phyloP scores from a whole-genome alignment of 345 rosid species.

The Boechera divaricarpa region DNA sequence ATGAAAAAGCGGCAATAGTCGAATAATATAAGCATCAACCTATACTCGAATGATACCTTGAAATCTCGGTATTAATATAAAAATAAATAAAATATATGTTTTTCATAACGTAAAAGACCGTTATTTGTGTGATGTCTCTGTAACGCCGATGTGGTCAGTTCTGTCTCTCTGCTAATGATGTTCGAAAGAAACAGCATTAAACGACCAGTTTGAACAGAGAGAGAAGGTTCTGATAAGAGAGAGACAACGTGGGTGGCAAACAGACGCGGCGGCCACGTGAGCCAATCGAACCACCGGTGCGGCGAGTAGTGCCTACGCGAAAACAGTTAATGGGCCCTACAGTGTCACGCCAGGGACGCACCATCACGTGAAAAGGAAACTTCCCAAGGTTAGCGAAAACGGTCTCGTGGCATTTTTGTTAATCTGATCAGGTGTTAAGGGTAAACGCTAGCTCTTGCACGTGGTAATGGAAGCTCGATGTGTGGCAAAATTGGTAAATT shows the following conservation, averaged over 20 bases:
- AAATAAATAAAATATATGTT: background rate
- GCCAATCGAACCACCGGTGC: constrained; percentile 41
- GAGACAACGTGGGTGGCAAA: constrained; percentile 42
- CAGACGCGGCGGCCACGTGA: constrained; percentile 42
- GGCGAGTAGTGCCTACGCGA: constrained; percentile 37
- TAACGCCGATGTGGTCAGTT: constrained; percentile 38
- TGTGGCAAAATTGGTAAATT: constrained; percentile 34
- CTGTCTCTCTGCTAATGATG: constrained; percentile 35
- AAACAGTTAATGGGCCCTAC: constrained; percentile 38
- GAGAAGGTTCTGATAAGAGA: constrained; percentile 43
- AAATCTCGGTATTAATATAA: background rate
- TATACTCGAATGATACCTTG: too few relatives aligned
- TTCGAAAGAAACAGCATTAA: constrained; percentile 38
- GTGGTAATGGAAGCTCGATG: constrained; percentile 17
- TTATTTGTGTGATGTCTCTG: constrained; percentile 35
- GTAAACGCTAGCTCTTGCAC: constrained; percentile 18
- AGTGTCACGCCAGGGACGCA: constrained; percentile 47
- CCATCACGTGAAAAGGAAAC: constrained; percentile 46
- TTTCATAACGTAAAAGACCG: constrained; percentile 32
- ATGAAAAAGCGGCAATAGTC: too few relatives aligned
- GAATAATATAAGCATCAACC: too few relatives aligned
- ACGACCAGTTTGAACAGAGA: constrained; percentile 47
- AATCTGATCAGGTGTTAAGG: constrained; percentile 1
- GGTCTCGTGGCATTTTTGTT: constrained; percentile 34
- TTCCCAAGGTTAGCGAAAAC: constrained; percentile 40